phyloP scores from a whole-genome alignment of 208 protist genomes.

The Leptomonas seymouri region DNA sequence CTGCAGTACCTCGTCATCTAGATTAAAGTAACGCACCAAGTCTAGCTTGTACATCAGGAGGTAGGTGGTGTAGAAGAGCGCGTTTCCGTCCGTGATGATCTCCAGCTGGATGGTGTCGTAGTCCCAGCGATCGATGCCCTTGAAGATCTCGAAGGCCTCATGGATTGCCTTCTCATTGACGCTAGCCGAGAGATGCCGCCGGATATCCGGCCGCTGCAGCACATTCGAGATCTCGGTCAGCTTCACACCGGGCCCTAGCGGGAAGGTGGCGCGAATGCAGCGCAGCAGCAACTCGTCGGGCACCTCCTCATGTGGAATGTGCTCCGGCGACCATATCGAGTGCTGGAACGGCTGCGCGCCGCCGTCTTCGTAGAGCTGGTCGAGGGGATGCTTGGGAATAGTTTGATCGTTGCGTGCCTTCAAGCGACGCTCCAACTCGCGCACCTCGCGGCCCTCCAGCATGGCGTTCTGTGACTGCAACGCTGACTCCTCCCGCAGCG shows the following conservation, averaged over 20 bases:
- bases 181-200: conserved; percentile 45
- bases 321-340: conserved; percentile 56
- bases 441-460: conserved; percentile 58
- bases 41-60: conserved; percentile 89
- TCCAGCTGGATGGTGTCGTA: conserved; percentile 90
- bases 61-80: conserved; percentile 90
- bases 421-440: conserved; percentile 60
- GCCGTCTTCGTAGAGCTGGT: conserved; percentile 82
- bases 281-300: conserved; percentile 54
- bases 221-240: conserved; percentile 57
- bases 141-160: conserved; percentile 83
- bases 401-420: conserved; percentile 38
- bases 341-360: conserved; percentile 89
- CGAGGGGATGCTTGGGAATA: conserved; percentile 72
- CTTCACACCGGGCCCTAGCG: conserved; percentile 43
- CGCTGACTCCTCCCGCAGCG: conserved; percentile 72
- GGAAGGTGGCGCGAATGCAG: conserved; percentile 79
- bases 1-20: conserved; percentile 79
- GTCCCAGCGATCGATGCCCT: conserved; percentile 87
- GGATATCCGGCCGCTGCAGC: conserved; percentile 63
- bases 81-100: conserved; percentile 86
- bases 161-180: conserved; percentile 55
- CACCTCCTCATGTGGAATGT: conserved; percentile 76
- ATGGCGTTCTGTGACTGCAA: conserved; percentile 56
- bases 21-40: conserved; percentile 82